phyloP scores from a whole-genome alignment of 768 basidiomycete genomes.

The Tulasnella calospora region DNA sequence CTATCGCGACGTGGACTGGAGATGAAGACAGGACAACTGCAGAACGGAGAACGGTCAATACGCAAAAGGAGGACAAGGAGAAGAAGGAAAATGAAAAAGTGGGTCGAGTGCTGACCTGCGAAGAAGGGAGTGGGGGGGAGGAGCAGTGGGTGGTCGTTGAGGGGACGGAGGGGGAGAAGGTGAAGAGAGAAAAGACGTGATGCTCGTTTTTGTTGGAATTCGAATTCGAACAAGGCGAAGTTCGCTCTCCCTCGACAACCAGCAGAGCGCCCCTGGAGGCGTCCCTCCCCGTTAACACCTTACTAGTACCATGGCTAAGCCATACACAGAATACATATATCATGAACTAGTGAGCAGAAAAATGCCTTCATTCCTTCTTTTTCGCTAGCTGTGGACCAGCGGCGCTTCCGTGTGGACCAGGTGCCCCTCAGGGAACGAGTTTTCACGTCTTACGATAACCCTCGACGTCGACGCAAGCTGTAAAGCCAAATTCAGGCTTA shows the following conservation, averaged over 20 bases:
- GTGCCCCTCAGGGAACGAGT: background rate
- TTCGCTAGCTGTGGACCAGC: background rate
- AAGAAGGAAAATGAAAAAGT: background rate
- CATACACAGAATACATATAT: background rate
- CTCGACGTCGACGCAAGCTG: background rate
- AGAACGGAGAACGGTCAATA: background rate
- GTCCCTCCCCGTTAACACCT: background rate
- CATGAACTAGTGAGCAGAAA: background rate
- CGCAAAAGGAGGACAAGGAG: background rate
- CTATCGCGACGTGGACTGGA: conserved; percentile 15
- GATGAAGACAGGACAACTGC: conserved; percentile 9
- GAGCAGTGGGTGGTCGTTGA: background rate
- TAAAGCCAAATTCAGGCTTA: background rate
- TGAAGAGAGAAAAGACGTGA: background rate
- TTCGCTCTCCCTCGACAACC: conserved; percentile 4
- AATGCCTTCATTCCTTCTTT: background rate
- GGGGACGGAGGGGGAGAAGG: background rate
- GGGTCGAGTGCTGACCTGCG: conserved; percentile 11
- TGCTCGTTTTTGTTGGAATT: conserved; percentile 12
- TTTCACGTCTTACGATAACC: background rate
- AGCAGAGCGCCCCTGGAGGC: background rate
- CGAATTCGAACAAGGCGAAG: conserved; percentile 13
- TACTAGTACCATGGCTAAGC: background rate
- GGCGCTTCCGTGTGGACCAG: background rate
- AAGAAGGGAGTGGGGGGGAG: background rate